phyloP scores from a whole-genome alignment of 129 eudicot species.

The Pittosporum tobira region DNA sequence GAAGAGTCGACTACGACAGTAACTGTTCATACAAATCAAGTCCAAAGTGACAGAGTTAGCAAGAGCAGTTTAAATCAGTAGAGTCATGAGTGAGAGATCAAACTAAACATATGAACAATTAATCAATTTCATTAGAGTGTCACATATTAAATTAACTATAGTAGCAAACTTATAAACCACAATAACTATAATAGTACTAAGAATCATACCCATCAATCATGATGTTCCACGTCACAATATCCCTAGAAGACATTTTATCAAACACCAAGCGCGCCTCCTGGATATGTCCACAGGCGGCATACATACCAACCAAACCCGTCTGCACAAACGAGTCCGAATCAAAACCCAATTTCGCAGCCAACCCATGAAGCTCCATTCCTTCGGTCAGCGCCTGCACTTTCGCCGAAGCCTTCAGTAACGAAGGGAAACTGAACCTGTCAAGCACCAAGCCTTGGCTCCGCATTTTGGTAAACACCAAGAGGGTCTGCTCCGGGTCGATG shows the following conservation, averaged over 20 bases:
- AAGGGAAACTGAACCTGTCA: conserved; percentile 51
- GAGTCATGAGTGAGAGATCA: not conserved
- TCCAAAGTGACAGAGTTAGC: not conserved
- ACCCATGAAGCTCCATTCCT: conserved; percentile 64
- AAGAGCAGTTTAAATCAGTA: not conserved
- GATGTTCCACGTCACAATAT: conserved; percentile 62
- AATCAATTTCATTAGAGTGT: not conserved
- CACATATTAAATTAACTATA: too few species aligned
- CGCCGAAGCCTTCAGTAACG: conserved; percentile 48
- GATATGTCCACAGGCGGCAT: conserved; percentile 44
- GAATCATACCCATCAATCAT: conserved; percentile 60
- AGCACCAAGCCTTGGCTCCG: conserved; percentile 29
- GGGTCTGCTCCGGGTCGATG: conserved; percentile 31
- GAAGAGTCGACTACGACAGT: conserved; percentile 40
- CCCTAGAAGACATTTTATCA: conserved; percentile 63
- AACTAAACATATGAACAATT: not conserved
- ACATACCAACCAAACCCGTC: conserved; percentile 65
- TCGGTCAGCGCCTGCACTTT: conserved; percentile 30
- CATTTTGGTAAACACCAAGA: conserved; percentile 34
- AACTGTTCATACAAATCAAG: conserved; percentile 26
- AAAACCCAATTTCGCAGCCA: conserved; percentile 49
- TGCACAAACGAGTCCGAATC: conserved; percentile 60
- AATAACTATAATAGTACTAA: not conserved
- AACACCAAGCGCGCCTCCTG: conserved; percentile 55
- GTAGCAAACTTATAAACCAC: too few species aligned